Percentiles rank a stretch among this genome's conserved stretches.
phyloP scores from a whole-genome alignment of 2,329 filamentous ascomycete species.

The Sporothrix inflata region DNA sequence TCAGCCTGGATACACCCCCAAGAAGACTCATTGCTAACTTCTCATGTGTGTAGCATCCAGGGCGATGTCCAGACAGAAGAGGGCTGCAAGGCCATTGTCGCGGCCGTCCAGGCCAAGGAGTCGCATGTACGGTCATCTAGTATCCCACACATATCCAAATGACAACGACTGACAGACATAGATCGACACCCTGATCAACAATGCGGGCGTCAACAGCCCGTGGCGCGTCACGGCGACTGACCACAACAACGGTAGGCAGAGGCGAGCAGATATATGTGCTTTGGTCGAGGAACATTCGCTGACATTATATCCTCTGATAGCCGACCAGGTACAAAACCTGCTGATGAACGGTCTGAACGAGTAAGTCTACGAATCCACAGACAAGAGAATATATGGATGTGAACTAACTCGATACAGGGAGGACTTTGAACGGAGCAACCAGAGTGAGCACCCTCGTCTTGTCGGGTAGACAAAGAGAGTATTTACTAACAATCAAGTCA shows the following conservation, averaged over 20 bases:
- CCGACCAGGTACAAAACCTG: constrained; percentile 5
- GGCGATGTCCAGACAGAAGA: constrained; percentile 38
- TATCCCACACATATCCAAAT: neutral
- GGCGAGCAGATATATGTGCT: neutral
- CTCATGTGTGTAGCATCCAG: constrained; percentile 31
- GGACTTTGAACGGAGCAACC: constrained; percentile 10
- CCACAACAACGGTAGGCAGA: constrained; percentile 24
- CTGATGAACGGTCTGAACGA: constrained; percentile 1
- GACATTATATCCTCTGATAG: neutral
- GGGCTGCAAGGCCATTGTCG: constrained; percentile 37
- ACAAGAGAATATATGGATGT: too few species aligned
- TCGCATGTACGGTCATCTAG: constrained; percentile 29
- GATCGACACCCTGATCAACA: constrained; percentile 39
- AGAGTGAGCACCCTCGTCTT: neutral
- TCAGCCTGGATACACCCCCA: neutral
- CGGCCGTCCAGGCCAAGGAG: constrained; percentile 35
- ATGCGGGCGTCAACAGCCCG: constrained; percentile 37
- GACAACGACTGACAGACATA: constrained; percentile 1
- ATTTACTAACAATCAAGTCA: constrained; percentile 32
- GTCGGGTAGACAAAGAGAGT: rapidly evolving
- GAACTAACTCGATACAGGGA: neutral
- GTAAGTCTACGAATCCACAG: neutral
- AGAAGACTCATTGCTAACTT: neutral
- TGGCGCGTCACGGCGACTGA: constrained; percentile 34
- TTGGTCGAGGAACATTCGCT: neutral